Conservation (phyloP, 495 filamentous ascomycete genomes). For the Penicillium dipodomyicola region DNA sequence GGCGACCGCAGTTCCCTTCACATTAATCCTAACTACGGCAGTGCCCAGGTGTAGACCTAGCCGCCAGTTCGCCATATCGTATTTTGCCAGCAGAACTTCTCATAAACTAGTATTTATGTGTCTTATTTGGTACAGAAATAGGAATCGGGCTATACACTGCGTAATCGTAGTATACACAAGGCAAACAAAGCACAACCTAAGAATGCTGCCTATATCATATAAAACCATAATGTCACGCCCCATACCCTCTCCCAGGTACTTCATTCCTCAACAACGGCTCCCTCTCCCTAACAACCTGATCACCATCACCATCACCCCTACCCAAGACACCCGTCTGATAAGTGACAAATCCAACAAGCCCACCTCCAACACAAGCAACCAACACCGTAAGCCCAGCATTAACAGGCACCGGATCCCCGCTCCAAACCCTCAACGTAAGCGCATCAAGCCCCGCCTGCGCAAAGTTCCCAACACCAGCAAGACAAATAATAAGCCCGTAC, state of each 20-base stretch:
- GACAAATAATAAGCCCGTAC: constrained; percentile 90
- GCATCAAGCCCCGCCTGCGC: constrained; percentile 79
- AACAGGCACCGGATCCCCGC: constrained; percentile 71
- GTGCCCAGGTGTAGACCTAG: no score
- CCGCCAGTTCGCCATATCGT: no score
- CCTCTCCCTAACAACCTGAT: constrained; percentile 14
- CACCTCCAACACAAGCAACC: constrained; percentile 58
- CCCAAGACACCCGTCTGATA: constrained; percentile 6
- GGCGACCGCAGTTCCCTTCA: no score
- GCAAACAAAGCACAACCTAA: not conserved
- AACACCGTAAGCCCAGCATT: constrained; percentile 65
- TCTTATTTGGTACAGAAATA: no score
- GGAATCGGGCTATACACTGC: no score
- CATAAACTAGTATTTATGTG: no score
- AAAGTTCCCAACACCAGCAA: constrained; percentile 85
- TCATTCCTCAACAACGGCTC: constrained; percentile 11
- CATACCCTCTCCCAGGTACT: constrained; percentile 4
- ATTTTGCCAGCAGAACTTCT: no score
- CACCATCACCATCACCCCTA: not conserved
- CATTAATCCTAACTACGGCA: no score
- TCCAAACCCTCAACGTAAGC: constrained; percentile 69
- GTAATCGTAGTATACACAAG: not conserved
- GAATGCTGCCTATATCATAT: not conserved
- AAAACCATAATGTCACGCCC: not conserved
- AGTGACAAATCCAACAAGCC: constrained; percentile 59